Percentiles rank a stretch among this genome's conserved stretches.
These are phyloP conservation scores for Rhizophagus sp. DNA, from an alignment of 192 early-diverging fungal species.

Conservation along the genomic window DNA sequence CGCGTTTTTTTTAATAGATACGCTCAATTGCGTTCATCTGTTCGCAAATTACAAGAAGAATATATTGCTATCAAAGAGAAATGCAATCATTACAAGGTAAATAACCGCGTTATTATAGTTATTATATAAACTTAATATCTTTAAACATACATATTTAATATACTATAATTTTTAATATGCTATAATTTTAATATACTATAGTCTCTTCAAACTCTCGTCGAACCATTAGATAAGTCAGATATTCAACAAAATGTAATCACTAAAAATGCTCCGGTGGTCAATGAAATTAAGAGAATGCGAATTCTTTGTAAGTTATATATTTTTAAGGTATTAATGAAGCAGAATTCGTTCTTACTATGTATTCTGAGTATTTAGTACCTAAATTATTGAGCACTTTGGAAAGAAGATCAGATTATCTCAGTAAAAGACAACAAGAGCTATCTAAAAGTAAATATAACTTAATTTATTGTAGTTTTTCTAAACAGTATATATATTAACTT, in stretches of 20 bases:
- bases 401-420: slow-evolving; percentile 4
- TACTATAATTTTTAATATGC: too few relatives aligned
- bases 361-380: not conserved
- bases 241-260: slow-evolving; percentile 19
- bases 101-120: not conserved
- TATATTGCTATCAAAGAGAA: slow-evolving; percentile 23
- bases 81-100: slow-evolving; percentile 25
- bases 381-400: slow-evolving; percentile 8
- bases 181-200: not conserved
- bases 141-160: too few relatives aligned
- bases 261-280: slow-evolving; percentile 3
- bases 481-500: too few relatives aligned
- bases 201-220: not conserved
- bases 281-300: slow-evolving; percentile 18
- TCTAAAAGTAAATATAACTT: not conserved
- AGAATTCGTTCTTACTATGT: not conserved
- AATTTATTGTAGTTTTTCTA: too few relatives aligned
- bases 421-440: not conserved
- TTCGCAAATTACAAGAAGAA: not conserved
- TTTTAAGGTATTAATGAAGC: not conserved
- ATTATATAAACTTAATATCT: not conserved
- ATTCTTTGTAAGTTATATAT: slow-evolving; percentile 7
- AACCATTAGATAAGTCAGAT: not conserved
- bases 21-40: not conserved
- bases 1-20: slow-evolving; percentile 4